Conservation (phyloP, 2,329 filamentous ascomycete species). For the Erysiphe neolycopersici region DNA sequence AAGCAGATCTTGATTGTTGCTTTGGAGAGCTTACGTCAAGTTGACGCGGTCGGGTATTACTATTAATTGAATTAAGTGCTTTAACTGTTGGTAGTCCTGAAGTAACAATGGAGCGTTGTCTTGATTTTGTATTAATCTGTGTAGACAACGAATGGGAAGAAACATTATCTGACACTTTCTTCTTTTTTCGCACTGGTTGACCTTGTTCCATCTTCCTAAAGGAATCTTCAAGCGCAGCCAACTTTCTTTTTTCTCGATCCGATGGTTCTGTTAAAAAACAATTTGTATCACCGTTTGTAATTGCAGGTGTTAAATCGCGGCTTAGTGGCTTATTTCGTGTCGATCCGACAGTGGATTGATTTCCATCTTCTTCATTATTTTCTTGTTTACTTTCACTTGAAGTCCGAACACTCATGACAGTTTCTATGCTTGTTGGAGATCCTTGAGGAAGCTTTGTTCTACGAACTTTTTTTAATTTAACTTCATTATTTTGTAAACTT, state of each 20-base stretch:
- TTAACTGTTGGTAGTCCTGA: constrained; percentile 9
- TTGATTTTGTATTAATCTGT: constrained; percentile 11
- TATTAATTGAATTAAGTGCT: constrained; percentile 3
- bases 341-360: constrained; percentile 21
- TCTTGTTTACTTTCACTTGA: constrained; percentile 34
- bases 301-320: constrained; percentile 32
- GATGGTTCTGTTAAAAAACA: constrained; percentile 29
- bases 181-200: constrained; percentile 32
- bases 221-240: constrained; percentile 38
- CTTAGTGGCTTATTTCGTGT: constrained; percentile 38
- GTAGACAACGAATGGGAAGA: constrained; percentile 6
- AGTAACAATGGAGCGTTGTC: constrained; percentile 10
- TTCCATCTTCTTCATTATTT: constrained; percentile 24
- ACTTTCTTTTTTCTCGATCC: constrained; percentile 39
- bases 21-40: constrained; percentile 12
- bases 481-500: constrained; percentile 19
- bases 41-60: constrained; percentile 6
- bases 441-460: constrained; percentile 26
- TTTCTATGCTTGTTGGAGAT: constrained; percentile 34
- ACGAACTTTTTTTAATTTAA: constrained; percentile 13
- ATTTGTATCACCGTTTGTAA: constrained; percentile 25
- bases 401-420: constrained; percentile 34
- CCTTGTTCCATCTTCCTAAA: constrained; percentile 33
- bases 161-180: constrained; percentile 28
- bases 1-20: constrained; percentile 11